A percentile compares a stretch with the other conserved stretches of the same genome.
phyloP scores from a whole-genome alignment of 2,329 filamentous ascomycete species.

The Aspergillus calidoustus region DNA sequence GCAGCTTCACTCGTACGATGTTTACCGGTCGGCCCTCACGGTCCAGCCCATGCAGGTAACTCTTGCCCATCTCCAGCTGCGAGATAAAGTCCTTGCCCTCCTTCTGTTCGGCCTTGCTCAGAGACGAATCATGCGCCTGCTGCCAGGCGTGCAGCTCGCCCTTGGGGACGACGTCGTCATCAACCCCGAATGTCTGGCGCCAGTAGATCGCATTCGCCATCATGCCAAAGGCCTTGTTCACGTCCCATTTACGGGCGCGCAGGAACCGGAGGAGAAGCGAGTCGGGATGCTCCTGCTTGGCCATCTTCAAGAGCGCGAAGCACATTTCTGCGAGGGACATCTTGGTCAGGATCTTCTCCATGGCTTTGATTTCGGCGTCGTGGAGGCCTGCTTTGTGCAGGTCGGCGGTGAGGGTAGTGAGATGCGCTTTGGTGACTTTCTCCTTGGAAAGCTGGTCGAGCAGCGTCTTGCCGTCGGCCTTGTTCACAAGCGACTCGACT shows the following conservation, averaged over 20 bases:
- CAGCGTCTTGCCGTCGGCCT: not conserved
- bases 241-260: constrained; percentile 86
- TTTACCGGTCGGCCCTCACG: constrained; percentile 82
- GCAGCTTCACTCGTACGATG: constrained; percentile 77
- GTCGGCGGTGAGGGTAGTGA: constrained; percentile 19
- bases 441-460: not conserved
- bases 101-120: constrained; percentile 64
- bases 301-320: constrained; percentile 80
- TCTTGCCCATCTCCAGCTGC: constrained; percentile 86
- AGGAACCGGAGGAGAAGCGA: constrained; percentile 77
- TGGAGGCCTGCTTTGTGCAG: constrained; percentile 25
- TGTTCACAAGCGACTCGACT: not conserved
- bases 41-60: constrained; percentile 83
- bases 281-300: constrained; percentile 92
- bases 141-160: constrained; percentile 70
- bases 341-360: constrained; percentile 75
- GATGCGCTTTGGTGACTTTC: constrained; percentile 15
- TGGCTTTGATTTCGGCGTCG: constrained; percentile 68
- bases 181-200: constrained; percentile 82
- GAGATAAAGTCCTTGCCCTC: constrained; percentile 74
- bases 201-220: constrained; percentile 88
- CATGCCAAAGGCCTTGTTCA: constrained; percentile 88
- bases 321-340: constrained; percentile 76
- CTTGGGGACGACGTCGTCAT: constrained; percentile 77
- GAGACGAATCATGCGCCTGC: constrained; percentile 55